Base-by-base conservation (phyloP, 2,329 filamentous ascomycete genomes). In the Talaromyces piceae region DNA sequence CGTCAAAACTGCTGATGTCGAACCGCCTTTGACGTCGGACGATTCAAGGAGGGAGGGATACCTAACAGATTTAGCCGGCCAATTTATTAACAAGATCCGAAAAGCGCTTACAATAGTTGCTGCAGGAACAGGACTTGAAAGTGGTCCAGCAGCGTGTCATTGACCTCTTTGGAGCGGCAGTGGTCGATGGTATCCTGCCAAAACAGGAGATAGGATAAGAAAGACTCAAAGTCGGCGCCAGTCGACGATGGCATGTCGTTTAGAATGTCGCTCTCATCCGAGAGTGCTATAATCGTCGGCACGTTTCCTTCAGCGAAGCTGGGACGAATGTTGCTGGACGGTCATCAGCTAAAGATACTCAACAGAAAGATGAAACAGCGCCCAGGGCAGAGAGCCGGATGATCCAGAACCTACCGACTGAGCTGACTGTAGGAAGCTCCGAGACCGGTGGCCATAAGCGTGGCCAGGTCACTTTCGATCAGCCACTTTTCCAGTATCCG, bases 161-260 rank as follows among this genome's bases (percentile, higher is more conserved):
- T 93, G 59, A 98, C 89, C 64, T 97, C 91, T 1, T 84, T 77
- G 3, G 91, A 97, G 61, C 84, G 83, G 72, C 93, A 98, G 69
- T 97, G 91, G 66, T 97, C 93, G 54, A 98, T 75, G 28, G 96
- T 91, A 67, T 98, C 93, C 71, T 98, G 93, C 93, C 93, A 98
- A 65, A 98, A 98, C 5, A 94, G 76, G 45, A 98, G 78, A 64
- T 97, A 94, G 0, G 93, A 95, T 39, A 98, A 77, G 63, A 98
- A 98, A 0, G 91, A 95, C 50, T 91, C 84, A 63, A 97, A 81
- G 61, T 96, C 88, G n/a, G 83, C 80, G 61, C 88, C 86, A 56
- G 94, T 90, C 53, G 89, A 85, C 83, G 65, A 86, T 84, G 45
- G 88, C 84, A 69, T 82, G 83, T 57, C 91, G 80, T 62, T 88